Percentiles rank a stretch among this genome's conserved stretches.
Conservation (phyloP, 2,329 filamentous ascomycete genomes). For the Colletotrichum chlorophyti region DNA sequence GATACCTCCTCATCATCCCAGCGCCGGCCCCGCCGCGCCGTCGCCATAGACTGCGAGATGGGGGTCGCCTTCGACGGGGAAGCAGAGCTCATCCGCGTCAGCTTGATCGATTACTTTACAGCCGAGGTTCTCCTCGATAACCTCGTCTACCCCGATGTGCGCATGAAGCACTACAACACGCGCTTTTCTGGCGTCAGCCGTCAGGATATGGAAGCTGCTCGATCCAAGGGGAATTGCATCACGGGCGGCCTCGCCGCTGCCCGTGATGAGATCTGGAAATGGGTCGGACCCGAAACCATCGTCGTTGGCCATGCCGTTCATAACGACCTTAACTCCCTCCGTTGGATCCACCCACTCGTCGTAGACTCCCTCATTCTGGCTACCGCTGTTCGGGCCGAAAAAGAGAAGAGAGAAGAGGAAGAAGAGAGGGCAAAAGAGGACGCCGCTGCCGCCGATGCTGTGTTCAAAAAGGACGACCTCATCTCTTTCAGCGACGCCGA, state of each 20-base stretch:
- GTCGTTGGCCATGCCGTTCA: constrained; percentile 54
- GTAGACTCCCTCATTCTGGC: constrained; percentile 53
- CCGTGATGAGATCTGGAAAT: constrained; percentile 48
- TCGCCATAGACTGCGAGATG: constrained; percentile 65
- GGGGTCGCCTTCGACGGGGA: constrained; percentile 52
- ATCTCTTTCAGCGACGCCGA: constrained; percentile 14
- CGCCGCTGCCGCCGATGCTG: neutral
- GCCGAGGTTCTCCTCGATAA: constrained; percentile 54
- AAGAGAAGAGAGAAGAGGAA: constrained; percentile 25
- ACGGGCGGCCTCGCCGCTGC: constrained; percentile 50
- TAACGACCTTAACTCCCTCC: constrained; percentile 49
- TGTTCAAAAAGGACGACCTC: neutral
- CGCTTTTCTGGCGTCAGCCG: constrained; percentile 55
- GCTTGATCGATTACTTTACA: constrained; percentile 58
- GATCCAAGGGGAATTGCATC: constrained; percentile 36
- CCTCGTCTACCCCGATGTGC: constrained; percentile 54
- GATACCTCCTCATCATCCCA: neutral
- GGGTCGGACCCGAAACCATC: constrained; percentile 52
- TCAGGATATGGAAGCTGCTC: constrained; percentile 44
- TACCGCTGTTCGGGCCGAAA: constrained; percentile 23
- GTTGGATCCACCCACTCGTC: constrained; percentile 54
- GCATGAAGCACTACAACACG: constrained; percentile 57
- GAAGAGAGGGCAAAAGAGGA: constrained; percentile 22
- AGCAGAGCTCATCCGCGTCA: constrained; percentile 58
- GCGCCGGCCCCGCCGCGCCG: constrained; percentile 31